A percentile compares a stretch with the other conserved stretches of the same genome.
Evolutionary conservation across 1,139 yeast species (phyloP).

Genomic region (Ogataea hybrid): DNA sequence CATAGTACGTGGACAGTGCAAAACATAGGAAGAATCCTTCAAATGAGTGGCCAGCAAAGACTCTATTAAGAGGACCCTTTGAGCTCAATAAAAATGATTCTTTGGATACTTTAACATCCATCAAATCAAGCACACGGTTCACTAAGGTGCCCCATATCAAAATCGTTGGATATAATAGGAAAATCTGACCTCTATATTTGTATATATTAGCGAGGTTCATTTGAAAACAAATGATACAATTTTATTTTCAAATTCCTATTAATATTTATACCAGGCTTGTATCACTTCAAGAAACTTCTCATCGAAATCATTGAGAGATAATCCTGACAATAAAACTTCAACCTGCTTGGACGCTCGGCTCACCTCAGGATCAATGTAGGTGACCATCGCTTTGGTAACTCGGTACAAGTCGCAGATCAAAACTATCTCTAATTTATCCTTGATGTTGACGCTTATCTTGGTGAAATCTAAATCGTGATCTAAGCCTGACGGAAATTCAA

Average conservation of each 20-base stretch:
- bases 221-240: background rate
- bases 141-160: constrained; percentile 13
- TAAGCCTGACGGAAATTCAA: constrained; percentile 16
- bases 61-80: constrained; percentile 24
- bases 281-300: constrained; percentile 14
- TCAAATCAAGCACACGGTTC: constrained; percentile 11
- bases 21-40: constrained; percentile 16
- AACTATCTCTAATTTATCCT: constrained; percentile 19
- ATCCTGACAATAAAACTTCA: constrained; percentile 20
- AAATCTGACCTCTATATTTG: constrained; percentile 1
- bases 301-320: constrained; percentile 11
- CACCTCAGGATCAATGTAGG: background rate
- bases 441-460: constrained; percentile 22
- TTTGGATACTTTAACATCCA: constrained; percentile 11
- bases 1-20: constrained; percentile 35
- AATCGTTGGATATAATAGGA: constrained; percentile 15
- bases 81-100: constrained; percentile 20
- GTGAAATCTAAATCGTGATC: constrained; percentile 25
- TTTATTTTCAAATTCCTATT: background rate
- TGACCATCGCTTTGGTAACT: constrained; percentile 20
- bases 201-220: background rate
- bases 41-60: constrained; percentile 30
- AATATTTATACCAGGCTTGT: constrained; percentile 12
- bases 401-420: constrained; percentile 22
- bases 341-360: constrained; percentile 2